Evolutionary conservation across 768 basidiomycete genomes (phyloP), one percentile per base, ranked within the genome.

Genomic region (Calocera cornea): DNA sequence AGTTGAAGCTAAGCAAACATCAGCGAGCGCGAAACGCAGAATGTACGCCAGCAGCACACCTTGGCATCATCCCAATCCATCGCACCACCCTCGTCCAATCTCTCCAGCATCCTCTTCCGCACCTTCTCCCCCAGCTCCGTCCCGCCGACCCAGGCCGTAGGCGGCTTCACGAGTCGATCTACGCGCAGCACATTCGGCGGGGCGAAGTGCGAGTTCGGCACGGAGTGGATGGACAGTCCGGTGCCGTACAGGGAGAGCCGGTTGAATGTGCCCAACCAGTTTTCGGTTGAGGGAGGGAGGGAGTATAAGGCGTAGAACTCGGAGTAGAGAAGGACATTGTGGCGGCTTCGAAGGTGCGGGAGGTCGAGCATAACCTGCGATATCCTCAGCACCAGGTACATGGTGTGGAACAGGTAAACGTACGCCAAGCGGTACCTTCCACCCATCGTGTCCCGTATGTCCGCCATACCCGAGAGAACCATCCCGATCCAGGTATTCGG

Each of bases 181-280:
- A 81, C 79, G n/a, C 81, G 78, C 38, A 74, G 74, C 63, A 75
- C 71, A 60, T 70, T 70, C 41, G 65, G 54, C 22, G 79, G 78
- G 64, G 81, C 81, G 49, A 79, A 82, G 72, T 76, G 79, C 7
- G 70, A 24, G 67, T 80, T 80, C 44, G 77, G 75, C 63, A 82
- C 77, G 7, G 73, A 29, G 31, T 60, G 31, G 27, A 60, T 27
- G 11, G 54, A 60, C 27, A 60, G 31, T 2, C 54, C 54, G 16
- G 54, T 63, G 65, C 75, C 72, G n/a, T 73, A 73, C 22, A 75
- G 67, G 16, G 72, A 74, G n/a, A 60, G 68, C 0, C 74, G 74
- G 5, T 76, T 72, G 79, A 80, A 82, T 24, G 73, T 72, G 60
- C 81, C 81, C 41, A 74, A 77, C 66, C 75, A 73, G 67, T 72